Conservation (phyloP, 495 filamentous ascomycete genomes). For the Talaromyces nanjingensis region DNA sequence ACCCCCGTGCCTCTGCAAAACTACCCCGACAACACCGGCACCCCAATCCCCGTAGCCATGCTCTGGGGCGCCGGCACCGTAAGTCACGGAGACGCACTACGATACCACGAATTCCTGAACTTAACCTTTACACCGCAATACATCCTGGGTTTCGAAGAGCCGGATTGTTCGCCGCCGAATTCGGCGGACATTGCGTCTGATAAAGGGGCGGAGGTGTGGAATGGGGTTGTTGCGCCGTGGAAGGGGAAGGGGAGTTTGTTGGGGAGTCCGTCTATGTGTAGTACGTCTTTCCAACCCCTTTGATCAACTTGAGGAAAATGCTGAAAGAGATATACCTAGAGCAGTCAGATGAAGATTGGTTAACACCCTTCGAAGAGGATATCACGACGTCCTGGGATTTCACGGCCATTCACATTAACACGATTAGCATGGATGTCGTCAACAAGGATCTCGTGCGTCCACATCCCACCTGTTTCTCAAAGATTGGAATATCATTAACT, state of each 20-base stretch:
- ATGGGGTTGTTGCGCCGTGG: conserved; percentile 14
- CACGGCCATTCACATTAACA: conserved; percentile 21
- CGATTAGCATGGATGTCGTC: conserved; percentile 15
- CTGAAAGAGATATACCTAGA: conserved; percentile 3
- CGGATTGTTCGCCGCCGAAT: conserved; percentile 19
- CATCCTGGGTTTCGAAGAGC: conserved; percentile 24
- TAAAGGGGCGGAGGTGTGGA: conserved; percentile 16
- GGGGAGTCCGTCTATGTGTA: conserved; percentile 16
- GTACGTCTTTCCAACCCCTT: neutral
- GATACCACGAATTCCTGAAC: conserved; percentile 14
- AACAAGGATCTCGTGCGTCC: conserved; percentile 16
- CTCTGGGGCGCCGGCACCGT: conserved; percentile 8
- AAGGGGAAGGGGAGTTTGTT: conserved; percentile 11
- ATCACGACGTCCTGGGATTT: conserved; percentile 15
- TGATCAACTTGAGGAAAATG: too few species aligned
- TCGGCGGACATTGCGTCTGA: conserved; percentile 14
- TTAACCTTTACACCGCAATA: conserved; percentile 13
- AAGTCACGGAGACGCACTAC: conserved; percentile 7
- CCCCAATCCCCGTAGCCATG: neutral
- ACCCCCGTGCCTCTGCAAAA: neutral
- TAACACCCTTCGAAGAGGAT: conserved; percentile 15
- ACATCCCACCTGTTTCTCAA: too few species aligned
- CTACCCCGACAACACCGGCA: neutral
- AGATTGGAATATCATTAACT: too few species aligned
- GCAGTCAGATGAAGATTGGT: conserved; percentile 18